Base-by-base conservation (phyloP, 78 protist species). In the Cavenderia fasciculata region DNA sequence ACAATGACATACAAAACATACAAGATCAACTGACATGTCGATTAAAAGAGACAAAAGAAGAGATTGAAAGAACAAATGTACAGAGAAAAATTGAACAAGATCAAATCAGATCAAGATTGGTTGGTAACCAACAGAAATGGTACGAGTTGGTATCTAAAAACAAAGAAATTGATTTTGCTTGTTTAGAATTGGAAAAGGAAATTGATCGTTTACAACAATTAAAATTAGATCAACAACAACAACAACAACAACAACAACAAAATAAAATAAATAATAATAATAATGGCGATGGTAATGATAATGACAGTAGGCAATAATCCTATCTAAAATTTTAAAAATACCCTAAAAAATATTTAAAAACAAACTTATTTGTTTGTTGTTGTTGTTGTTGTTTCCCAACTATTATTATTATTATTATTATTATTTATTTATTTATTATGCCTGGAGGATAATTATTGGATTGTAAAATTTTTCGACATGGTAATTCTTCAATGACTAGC, bases 81-180 rank as follows among this genome's bases (percentile, higher is more conserved):
- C 56, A 82, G 43, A 65, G 90, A 68, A 82, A 82, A 40, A 27
- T 82, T 10, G 66, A 70, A 14, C 90, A 82, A 82, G 90, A 82
- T n/a, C 29, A 19, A 44, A 44, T 74, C 7, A 14, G 1, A 8
- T 38, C 23, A 41, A 68, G 27, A 47, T 12, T 82, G 5, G 34
- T 56, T 44, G 49, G 38, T 21, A 71, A 82, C 27, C 65, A 82
- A 25, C 49, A 51, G 16, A 82, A 82, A 59, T 82, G 76, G 76
- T 65, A 57, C 21, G 78, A 82, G 8, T 54, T 82, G 21, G 90
- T 82, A 27, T 27, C 65, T 41, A 82, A 82, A 56, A 82, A 82
- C 25, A 49, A 59, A 34, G 90, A 49, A 29, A 82, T 82, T 43
- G 90, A 82, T 44, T 19, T 25, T 3, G 90, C 73, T n/a, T 68